phyloP scores from a whole-genome alignment of 495 filamentous ascomycete genomes.

The Xeromyces bisporus region DNA sequence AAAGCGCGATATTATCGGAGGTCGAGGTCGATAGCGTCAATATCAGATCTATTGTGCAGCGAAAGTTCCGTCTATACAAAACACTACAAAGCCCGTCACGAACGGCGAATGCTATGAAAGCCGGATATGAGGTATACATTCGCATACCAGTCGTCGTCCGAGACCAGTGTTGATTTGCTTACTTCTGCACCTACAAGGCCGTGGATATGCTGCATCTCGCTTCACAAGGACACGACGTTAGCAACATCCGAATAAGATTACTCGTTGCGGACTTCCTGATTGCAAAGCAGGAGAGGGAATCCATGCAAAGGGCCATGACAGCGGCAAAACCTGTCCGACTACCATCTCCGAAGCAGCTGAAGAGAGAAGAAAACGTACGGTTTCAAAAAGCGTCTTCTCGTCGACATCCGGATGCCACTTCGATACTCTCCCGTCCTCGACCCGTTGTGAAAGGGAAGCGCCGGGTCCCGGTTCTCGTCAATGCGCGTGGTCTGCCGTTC shows the following conservation, averaged over 20 bases:
- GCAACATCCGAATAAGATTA: constrained; percentile 8
- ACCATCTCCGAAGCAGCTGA: constrained; percentile 9
- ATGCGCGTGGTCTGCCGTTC: constrained; percentile 45
- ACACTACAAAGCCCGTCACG: constrained; percentile 36
- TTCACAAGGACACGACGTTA: constrained; percentile 13
- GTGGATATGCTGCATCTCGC: constrained; percentile 25
- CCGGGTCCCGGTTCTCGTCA: constrained; percentile 41
- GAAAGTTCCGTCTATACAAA: constrained; percentile 41
- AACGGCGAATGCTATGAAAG: constrained; percentile 35
- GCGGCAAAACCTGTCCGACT: not conserved
- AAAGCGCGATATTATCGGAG: constrained; percentile 34
- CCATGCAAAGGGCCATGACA: not conserved
- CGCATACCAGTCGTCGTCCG: not conserved
- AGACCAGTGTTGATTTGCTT: no score
- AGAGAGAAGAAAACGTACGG: constrained; percentile 12
- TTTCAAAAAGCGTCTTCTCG: constrained; percentile 13
- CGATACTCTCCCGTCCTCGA: constrained; percentile 27
- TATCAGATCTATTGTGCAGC: constrained; percentile 29
- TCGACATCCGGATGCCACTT: constrained; percentile 23
- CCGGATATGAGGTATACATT: constrained; percentile 45
- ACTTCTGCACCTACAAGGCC: no score
- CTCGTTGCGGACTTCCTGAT: constrained; percentile 11
- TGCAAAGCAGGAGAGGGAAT: constrained; percentile 7
- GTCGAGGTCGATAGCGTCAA: constrained; percentile 19
- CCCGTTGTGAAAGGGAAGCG: constrained; percentile 35